Conservation (phyloP, 768 basidiomycete genomes). For the Collybia mongolica region DNA sequence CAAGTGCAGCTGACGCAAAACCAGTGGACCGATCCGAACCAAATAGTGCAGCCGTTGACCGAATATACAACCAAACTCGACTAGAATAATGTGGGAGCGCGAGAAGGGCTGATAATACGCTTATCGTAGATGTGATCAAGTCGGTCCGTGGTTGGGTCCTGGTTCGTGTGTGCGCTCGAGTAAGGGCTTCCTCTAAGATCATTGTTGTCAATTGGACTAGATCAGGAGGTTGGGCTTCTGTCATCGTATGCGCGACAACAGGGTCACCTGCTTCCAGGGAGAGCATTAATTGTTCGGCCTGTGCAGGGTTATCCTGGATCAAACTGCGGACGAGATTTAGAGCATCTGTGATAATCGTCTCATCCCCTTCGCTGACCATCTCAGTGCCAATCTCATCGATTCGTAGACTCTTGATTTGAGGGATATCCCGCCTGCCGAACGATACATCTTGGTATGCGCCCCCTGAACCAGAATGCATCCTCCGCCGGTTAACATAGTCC, state of each 20-base stretch:
- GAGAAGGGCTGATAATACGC: constrained; percentile 75
- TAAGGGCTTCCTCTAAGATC: constrained; percentile 78
- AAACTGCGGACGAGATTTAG: constrained; percentile 80
- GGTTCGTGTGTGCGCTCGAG: constrained; percentile 42
- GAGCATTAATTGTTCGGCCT: constrained; percentile 66
- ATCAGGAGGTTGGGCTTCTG: constrained; percentile 59
- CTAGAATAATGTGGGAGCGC: constrained; percentile 74
- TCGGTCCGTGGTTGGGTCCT: constrained; percentile 48
- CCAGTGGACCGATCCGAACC: constrained; percentile 56
- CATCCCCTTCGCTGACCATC: constrained; percentile 57
- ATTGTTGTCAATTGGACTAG: constrained; percentile 78
- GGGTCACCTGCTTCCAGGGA: constrained; percentile 59
- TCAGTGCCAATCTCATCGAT: constrained; percentile 77
- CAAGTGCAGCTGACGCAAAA: constrained; percentile 64
- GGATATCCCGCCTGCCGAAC: constrained; percentile 43
- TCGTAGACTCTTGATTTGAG: constrained; percentile 41
- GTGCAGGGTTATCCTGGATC: constrained; percentile 64
- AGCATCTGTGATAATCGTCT: constrained; percentile 64
- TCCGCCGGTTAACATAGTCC: constrained; percentile 66
- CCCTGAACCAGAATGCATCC: constrained; percentile 39
- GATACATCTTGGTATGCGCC: constrained; percentile 51
- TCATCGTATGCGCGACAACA: constrained; percentile 51
- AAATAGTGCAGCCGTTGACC: constrained; percentile 76
- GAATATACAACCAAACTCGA: constrained; percentile 86
- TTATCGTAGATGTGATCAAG: constrained; percentile 79